These are phyloP conservation scores for Diospyros lotus DNA, from an alignment of 148 eudicot species.

Conservation along the genomic window DNA sequence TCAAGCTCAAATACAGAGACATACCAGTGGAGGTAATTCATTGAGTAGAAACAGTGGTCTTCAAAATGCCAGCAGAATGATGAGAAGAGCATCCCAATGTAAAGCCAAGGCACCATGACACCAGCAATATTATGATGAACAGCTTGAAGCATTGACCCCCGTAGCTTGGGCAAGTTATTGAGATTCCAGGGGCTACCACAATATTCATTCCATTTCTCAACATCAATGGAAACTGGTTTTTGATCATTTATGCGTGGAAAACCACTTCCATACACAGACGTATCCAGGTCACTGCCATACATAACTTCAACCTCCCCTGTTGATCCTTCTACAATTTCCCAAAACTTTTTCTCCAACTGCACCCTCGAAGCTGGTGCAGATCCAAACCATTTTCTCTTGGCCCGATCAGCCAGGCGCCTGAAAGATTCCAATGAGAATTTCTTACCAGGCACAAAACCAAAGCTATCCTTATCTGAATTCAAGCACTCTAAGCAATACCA, in stretches of 20 bases:
- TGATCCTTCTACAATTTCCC: conserved; percentile 97
- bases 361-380: conserved; percentile 55
- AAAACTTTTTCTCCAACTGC: conserved; percentile 90
- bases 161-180: conserved; percentile 88
- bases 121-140: conserved; percentile 96
- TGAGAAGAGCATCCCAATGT: conserved; percentile 97
- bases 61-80: conserved; percentile 99
- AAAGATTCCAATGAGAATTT: conserved; percentile 71
- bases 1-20: conserved; percentile 13
- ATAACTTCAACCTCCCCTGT: conserved; percentile 90
- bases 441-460: conserved; percentile 96
- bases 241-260: conserved; percentile 73
- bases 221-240: conserved; percentile 54
- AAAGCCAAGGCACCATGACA: conserved; percentile 99
- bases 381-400: conserved; percentile 98
- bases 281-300: conserved; percentile 98
- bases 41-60: conserved; percentile 98
- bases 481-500: conserved; percentile 98
- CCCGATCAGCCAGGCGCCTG: conserved; percentile 80
- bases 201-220: conserved; percentile 68
- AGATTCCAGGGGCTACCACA: conserved; percentile 96
- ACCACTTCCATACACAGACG: conserved; percentile 91
- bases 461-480: conserved; percentile 83
- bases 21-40: conserved; percentile 99
- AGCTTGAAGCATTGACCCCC: conserved; percentile 89